Evolutionary conservation across 2,329 filamentous ascomycete genomes (phyloP), one percentile per base, ranked within the genome.

Genomic region (Phialocephala sp.): DNA sequence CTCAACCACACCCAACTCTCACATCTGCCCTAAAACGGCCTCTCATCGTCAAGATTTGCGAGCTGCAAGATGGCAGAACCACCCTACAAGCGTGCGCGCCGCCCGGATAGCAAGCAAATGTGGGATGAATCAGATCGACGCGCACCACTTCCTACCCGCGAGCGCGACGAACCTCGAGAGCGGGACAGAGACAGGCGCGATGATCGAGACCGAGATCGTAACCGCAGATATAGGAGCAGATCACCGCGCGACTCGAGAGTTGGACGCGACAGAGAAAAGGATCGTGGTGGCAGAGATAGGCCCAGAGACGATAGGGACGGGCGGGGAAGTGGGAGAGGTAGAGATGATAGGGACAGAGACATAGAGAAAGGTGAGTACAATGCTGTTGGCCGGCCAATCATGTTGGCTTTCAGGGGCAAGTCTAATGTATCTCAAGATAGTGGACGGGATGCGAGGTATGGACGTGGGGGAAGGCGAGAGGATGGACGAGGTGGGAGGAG

Each of bases 61-160:
- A 14, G 9, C 24, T 47, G 27, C 18, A 64, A 43, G 12, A 87
- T 87, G 85, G 77, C 83, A 27, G 84, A 86, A 71, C 82, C 81
- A 70, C 80, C 84, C 66, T 76, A 81, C 60, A 85, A 84, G 74
- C 82, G 83, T 59, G 75, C 81, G 22, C 74, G 78, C 41, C 77
- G 79, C 45, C 81, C 81, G n/a, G 87, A 89, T 71, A 87, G 84
- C 76, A 84, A 83, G 59, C 81, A 85, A 60, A 87, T 87, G 83
- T 87, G 86, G 85, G 87, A 90, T 68, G 82, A 85, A 50, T 78
- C 68, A 37, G 74, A 75, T 22, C 69, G 72, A 35, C 69, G 71
- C 78, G 80, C 69, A 41, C 66, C 70, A 20, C 76, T 76, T 61
- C 76, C 78, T 35, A 71, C 73, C 8, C 67, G 68, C 36, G 72